Evolutionary conservation across 2,329 filamentous ascomycete species (phyloP).

Genomic region (Cercospora canescens): DNA sequence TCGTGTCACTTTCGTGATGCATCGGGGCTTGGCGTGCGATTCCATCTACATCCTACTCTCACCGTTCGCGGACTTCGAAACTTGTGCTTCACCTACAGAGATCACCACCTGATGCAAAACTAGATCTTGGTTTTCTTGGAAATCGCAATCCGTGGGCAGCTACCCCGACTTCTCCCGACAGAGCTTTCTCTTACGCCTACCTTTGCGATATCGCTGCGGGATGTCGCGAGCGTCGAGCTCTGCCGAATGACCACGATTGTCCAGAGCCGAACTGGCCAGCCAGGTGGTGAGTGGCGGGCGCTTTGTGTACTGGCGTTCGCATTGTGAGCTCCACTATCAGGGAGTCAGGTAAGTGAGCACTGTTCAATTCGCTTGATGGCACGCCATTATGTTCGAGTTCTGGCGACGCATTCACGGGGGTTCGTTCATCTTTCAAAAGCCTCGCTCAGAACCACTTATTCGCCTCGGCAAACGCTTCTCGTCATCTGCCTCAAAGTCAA

Average conservation of each 20-base stretch:
- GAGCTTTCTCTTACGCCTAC: background rate
- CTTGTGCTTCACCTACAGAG: background rate
- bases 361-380: background rate
- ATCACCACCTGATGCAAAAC: background rate
- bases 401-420: no score
- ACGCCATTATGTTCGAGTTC: background rate
- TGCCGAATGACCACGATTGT: background rate
- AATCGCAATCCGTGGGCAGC: background rate
- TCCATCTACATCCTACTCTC: background rate
- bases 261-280: background rate
- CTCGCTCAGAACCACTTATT: no score
- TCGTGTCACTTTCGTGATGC: background rate
- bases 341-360: background rate
- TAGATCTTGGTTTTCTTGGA: background rate
- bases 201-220: background rate
- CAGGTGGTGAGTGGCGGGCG: background rate
- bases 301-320: background rate
- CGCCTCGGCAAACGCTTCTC: no score
- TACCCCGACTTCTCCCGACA: background rate
- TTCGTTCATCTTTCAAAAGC: no score
- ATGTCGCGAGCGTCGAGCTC: background rate
- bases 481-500: no score
- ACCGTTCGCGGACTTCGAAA: background rate
- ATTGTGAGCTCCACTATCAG: background rate
- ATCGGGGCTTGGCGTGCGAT: background rate